A percentile compares a stretch with the other conserved stretches of the same genome.
Conservation (phyloP, 345 rosid genomes). For the Chamaenerion angustifolium region DNA sequence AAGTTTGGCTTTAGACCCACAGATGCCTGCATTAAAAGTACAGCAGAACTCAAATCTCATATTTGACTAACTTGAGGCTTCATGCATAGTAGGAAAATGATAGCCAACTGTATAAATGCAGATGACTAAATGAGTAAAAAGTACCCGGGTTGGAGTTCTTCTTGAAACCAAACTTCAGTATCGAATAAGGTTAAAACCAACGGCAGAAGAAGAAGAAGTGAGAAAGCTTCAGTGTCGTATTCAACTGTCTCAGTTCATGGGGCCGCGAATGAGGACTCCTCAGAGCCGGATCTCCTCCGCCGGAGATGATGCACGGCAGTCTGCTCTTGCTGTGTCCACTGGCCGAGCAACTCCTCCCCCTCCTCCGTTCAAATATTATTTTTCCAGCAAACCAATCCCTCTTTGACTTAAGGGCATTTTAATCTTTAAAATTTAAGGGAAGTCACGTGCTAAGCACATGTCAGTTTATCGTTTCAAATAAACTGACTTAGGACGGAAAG, state of each 20-base stretch:
- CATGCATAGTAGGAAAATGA: neutral
- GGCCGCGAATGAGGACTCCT: constrained; percentile 56
- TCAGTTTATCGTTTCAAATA: too few relatives aligned
- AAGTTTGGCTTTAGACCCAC: neutral
- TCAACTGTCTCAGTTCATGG: constrained; percentile 89
- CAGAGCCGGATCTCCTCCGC: constrained; percentile 19
- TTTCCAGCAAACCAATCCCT: too few relatives aligned
- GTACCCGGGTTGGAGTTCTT: constrained; percentile 38
- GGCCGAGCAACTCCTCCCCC: constrained; percentile 32
- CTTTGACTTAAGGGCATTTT: too few relatives aligned
- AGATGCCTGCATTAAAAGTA: constrained; percentile 11
- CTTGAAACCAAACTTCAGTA: constrained; percentile 14
- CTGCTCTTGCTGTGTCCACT: constrained; percentile 6
- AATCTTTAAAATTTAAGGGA: too few relatives aligned
- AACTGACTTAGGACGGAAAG: too few relatives aligned
- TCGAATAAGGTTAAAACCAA: too few relatives aligned
- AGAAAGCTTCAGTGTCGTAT: too few relatives aligned
- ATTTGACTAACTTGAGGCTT: too few relatives aligned
- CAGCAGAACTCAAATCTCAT: neutral
- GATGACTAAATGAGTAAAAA: constrained; percentile 7
- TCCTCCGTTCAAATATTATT: constrained; percentile 46
- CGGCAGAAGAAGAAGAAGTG: too few relatives aligned
- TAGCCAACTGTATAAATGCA: constrained; percentile 1
- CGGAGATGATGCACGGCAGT: constrained; percentile 16
- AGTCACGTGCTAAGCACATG: too few relatives aligned